Evolutionary conservation across 2,329 filamentous ascomycete species (phyloP).

Genomic region (Aureobasidium sp.): DNA sequence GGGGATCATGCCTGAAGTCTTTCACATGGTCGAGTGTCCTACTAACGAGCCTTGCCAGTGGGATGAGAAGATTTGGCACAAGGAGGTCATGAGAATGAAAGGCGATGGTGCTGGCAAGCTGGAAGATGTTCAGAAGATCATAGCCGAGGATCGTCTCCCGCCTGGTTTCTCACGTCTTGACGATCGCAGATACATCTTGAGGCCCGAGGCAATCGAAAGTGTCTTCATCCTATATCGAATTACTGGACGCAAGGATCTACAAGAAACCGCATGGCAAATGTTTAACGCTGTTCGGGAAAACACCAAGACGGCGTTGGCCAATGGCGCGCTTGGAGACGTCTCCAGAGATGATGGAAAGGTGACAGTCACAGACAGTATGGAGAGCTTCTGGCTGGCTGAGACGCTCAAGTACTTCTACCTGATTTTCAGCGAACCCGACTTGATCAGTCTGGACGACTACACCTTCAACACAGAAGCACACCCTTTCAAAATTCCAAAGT

Average conservation of each 20-base stretch:
- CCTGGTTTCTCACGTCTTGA: slow-evolving; percentile 38
- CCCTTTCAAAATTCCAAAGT: slow-evolving; percentile 32
- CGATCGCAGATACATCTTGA: slow-evolving; percentile 41
- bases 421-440: slow-evolving; percentile 37
- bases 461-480: slow-evolving; percentile 47
- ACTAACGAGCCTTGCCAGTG: slow-evolving; percentile 41
- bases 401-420: slow-evolving; percentile 47
- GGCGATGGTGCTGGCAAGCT: slow-evolving; percentile 18
- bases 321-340: slow-evolving; percentile 40
- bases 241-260: slow-evolving; percentile 45
- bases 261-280: slow-evolving; percentile 45
- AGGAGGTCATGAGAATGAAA: slow-evolving; percentile 25
- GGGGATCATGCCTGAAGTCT: slow-evolving; percentile 57
- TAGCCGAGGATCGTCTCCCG: slow-evolving; percentile 33
- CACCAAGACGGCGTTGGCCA: slow-evolving; percentile 39
- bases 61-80: slow-evolving; percentile 47
- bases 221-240: slow-evolving; percentile 55
- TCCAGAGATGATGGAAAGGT: slow-evolving; percentile 32
- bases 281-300: slow-evolving; percentile 39
- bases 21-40: slow-evolving; percentile 46
- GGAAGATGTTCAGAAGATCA: slow-evolving; percentile 28
- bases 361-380: slow-evolving; percentile 38
- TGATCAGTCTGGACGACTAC: slow-evolving; percentile 41
- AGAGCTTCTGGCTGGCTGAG: slow-evolving; percentile 46
- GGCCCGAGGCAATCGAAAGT: slow-evolving; percentile 55